A percentile compares a stretch with the other conserved stretches of the same genome.
These are phyloP conservation scores for Globisporangium orthogonon DNA, from an alignment of 352 stramenopile genomes.

Conservation along the genomic window DNA sequence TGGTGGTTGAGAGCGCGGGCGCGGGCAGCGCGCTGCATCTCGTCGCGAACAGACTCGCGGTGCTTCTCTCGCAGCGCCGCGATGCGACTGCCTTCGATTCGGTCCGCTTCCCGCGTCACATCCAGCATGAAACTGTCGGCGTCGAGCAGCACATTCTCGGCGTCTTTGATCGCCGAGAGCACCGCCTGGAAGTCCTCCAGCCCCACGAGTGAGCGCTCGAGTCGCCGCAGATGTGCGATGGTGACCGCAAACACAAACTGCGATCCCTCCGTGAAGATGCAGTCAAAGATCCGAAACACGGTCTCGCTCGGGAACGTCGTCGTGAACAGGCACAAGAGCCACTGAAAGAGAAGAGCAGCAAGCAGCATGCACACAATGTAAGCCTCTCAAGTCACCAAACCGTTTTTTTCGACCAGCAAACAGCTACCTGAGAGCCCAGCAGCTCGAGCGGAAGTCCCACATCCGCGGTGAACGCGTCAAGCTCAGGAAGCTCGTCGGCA, in stretches of 20 bases:
- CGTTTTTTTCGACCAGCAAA: not conserved
- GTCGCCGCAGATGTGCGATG: constrained; percentile 61
- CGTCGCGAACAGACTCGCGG: constrained; percentile 47
- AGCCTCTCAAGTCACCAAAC: not conserved
- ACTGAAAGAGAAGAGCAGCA: constrained; percentile 25
- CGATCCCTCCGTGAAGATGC: constrained; percentile 76
- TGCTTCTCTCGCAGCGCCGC: constrained; percentile 43
- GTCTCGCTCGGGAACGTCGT: constrained; percentile 87
- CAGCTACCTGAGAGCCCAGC: constrained; percentile 60
- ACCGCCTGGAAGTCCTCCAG: constrained; percentile 66
- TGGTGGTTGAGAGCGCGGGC: constrained; percentile 59
- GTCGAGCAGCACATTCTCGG: constrained; percentile 57
- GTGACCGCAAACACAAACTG: constrained; percentile 82
- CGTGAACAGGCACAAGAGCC: constrained; percentile 88
- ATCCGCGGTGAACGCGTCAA: constrained; percentile 72
- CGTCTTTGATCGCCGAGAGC: constrained; percentile 66
- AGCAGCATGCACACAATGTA: not conserved
- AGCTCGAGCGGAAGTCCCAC: constrained; percentile 83
- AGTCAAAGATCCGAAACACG: constrained; percentile 85
- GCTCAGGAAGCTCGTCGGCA: constrained; percentile 58
- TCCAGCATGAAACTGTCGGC: constrained; percentile 50
- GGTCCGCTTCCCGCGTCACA: constrained; percentile 36
- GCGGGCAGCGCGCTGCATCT: constrained; percentile 63
- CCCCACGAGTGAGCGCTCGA: constrained; percentile 42
- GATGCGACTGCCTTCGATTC: constrained; percentile 30